A percentile compares a stretch with the other conserved stretches of the same genome.
phyloP scores from a whole-genome alignment of 345 rosid genomes.

The Eucalyptus shirleyi region DNA sequence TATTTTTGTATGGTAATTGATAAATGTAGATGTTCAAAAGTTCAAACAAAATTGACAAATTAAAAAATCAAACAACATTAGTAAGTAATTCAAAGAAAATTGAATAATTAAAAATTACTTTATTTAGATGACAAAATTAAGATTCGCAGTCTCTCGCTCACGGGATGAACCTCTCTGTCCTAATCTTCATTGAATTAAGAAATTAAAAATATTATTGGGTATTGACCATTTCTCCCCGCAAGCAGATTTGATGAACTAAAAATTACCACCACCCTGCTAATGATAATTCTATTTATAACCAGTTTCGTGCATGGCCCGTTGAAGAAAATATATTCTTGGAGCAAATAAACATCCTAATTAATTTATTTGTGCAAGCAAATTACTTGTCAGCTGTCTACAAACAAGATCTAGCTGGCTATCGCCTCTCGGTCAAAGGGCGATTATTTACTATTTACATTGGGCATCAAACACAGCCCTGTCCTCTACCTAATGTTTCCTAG shows the following conservation, averaged over 20 bases:
- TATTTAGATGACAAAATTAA: background rate
- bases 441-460: background rate
- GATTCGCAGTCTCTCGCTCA: background rate
- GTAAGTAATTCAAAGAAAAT: background rate
- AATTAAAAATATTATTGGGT: too few relatives aligned
- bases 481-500: background rate
- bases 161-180: background rate
- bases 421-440: background rate
- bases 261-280: background rate
- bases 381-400: background rate
- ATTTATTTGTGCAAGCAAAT: background rate
- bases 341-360: background rate
- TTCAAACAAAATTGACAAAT: background rate
- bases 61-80: background rate
- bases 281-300: background rate
- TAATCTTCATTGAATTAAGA: too few relatives aligned
- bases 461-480: background rate
- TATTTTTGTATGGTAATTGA: fast-evolving
- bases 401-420: background rate
- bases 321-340: background rate
- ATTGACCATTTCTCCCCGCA: background rate
- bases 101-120: background rate
- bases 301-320: background rate
- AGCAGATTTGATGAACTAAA: background rate
- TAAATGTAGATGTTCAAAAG: fast-evolving